Evolutionary conservation across 352 stramenopile species (phyloP).

Genomic region (Globisporangium spinosum): DNA sequence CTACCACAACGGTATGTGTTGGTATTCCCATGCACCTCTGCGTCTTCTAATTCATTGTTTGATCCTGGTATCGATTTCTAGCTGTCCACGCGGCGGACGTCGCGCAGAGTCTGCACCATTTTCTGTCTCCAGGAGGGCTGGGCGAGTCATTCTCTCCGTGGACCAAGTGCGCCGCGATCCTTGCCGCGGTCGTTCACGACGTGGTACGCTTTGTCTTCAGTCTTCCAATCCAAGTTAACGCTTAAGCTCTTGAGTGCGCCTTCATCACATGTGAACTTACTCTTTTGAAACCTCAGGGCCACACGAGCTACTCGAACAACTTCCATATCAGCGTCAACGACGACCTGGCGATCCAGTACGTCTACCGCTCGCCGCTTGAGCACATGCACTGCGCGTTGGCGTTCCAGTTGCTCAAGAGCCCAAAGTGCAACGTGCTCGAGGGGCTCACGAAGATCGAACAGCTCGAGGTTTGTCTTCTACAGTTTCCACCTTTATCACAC

Average conservation of each 20-base stretch:
- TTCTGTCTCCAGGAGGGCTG: constrained; percentile 48
- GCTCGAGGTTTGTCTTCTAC: constrained; percentile 42
- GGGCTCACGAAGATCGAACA: constrained; percentile 72
- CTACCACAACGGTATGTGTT: constrained; percentile 78
- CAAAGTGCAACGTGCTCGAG: constrained; percentile 69
- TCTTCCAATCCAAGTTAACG: no score
- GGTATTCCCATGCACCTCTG: neutral
- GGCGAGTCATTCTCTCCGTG: constrained; percentile 53
- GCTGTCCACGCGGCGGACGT: constrained; percentile 84
- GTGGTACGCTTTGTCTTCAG: constrained; percentile 32
- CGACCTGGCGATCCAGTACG: constrained; percentile 75
- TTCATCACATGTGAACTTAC: no score
- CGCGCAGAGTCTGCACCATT: constrained; percentile 69
- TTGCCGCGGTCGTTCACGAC: constrained; percentile 83
- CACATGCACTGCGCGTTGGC: constrained; percentile 85
- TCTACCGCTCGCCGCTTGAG: constrained; percentile 81
- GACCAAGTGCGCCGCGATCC: constrained; percentile 64
- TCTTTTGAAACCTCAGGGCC: constrained; percentile 36
- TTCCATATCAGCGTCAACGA: constrained; percentile 84
- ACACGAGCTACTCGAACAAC: constrained; percentile 87
- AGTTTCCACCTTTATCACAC: neutral
- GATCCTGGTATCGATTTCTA: constrained; percentile 15
- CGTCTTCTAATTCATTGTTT: neutral
- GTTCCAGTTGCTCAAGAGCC: constrained; percentile 71
- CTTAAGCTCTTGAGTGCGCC: no score